Evolutionary conservation across 164 flowering plant genomes (phyloP), one percentile per base, ranked within the genome.

Genomic region (Piper longum): DNA sequence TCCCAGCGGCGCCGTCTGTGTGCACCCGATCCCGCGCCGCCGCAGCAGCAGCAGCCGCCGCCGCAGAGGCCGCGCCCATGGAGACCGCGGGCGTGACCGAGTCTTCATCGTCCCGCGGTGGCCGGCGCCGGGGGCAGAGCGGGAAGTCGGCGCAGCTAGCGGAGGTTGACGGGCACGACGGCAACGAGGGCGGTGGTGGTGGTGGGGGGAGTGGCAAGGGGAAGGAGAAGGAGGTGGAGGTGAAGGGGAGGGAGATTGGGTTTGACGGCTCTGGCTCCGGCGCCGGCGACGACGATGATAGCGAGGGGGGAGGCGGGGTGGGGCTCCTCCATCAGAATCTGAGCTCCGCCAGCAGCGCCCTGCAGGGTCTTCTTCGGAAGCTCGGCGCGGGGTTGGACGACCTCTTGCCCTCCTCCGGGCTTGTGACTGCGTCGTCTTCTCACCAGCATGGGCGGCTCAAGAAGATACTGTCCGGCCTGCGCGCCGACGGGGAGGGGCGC

Each of bases 371-470:
- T 60, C 73, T 91, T 4, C 62, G 95, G 66, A 95, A 90, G 67
- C 80, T 95, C 1, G 99, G 99, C 6, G 96, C 97, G 0, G 99
- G 99, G 19, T 66, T 95, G 58, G 99, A 95, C 67, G 99, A 95
- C 73, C 65, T 93, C 59, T 75, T 91, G 39, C 99, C 95, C 0
- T 82, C 96, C 0, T 78, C 92, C 0, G 88, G 74, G 0, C 72
- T 82, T 58, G 86, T 77, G 4, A 82, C 95, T 0, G 84, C 83
- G 0, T 75, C 89, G 0, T 75, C 87, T 0, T 95, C 99, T 4
- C 96, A 88, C 45, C 95, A 87, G 77, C 88, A 78, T 43, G 96
- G 97, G 40, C 70, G 96, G 74, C 74, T 95, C 51, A 91, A 95
- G 81, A 95, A 95, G 85, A 85, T 95, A 40, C 67, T 95, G 14